phyloP scores from a whole-genome alignment of 495 filamentous ascomycete genomes.

The Pseudomonodictys pantanalensis region DNA sequence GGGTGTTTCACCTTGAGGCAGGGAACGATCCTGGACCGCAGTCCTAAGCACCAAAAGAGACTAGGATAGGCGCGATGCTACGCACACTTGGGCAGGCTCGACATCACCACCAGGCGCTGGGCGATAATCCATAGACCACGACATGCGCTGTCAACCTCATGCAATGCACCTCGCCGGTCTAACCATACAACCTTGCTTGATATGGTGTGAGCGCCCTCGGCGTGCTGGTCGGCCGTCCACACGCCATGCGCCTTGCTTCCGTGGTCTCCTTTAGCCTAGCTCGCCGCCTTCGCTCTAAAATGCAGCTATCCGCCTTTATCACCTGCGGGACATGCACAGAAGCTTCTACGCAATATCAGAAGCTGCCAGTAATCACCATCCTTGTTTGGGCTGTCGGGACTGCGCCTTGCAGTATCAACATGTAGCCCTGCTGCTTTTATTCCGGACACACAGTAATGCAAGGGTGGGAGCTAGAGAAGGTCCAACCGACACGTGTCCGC shows the following conservation, averaged over 20 bases:
- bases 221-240: no score
- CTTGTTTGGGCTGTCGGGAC: no score
- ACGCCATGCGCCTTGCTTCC: not conserved
- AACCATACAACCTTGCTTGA: not conserved
- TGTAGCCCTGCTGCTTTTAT: no score
- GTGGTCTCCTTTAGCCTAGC: not conserved
- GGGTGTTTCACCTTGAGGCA: constrained; percentile 25
- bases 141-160: not conserved
- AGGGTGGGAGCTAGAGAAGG: no score
- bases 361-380: no score
- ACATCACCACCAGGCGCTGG: not conserved
- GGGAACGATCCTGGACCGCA: constrained; percentile 17
- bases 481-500: no score
- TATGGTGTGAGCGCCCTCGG: no score
- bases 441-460: no score
- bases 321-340: constrained; percentile 13
- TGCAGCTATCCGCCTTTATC: constrained; percentile 26
- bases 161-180: not conserved
- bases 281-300: not conserved
- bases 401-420: no score
- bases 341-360: constrained; percentile 3
- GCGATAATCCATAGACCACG: not conserved
- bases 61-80: constrained; percentile 10
- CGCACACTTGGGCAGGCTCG: no score
- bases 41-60: constrained; percentile 17